Conservation (phyloP, 176 grass and related monocot species). For the Microstegium vimineum region DNA sequence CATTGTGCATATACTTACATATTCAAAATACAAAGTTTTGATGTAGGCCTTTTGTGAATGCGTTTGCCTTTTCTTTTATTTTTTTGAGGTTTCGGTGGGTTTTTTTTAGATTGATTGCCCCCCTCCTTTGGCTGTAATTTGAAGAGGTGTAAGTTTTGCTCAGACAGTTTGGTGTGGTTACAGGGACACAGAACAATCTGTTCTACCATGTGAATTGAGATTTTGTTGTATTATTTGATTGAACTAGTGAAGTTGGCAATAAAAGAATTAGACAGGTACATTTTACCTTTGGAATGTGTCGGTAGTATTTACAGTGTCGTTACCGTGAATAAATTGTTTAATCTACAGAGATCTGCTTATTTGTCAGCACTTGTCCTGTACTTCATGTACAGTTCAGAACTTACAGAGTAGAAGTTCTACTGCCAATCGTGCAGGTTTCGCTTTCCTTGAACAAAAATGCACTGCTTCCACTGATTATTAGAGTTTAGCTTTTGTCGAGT, state of each 20-base stretch:
- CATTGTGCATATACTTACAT: slow-evolving; percentile 34
- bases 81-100: slow-evolving; percentile 31
- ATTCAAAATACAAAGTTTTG: slow-evolving; percentile 46
- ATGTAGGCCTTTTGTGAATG: slow-evolving; percentile 45
- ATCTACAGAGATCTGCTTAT: neutral
- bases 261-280: neutral
- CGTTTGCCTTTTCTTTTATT: slow-evolving; percentile 6
- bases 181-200: slow-evolving; percentile 6
- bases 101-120: slow-evolving; percentile 3
- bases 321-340: neutral
- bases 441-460: no score
- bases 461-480: no score
- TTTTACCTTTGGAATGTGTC: neutral
- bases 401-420: neutral
- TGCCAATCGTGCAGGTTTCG: neutral
- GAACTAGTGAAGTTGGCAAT: slow-evolving; percentile 16
- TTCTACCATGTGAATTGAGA: slow-evolving; percentile 11
- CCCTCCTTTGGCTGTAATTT: slow-evolving; percentile 23
- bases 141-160: slow-evolving; percentile 14
- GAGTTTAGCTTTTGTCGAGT: no score
- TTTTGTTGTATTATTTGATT: neutral
- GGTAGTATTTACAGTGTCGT: neutral
- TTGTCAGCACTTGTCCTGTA: neutral
- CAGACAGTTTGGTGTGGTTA: slow-evolving; percentile 16
- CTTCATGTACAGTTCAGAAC: neutral